Base-by-base conservation (phyloP, 495 filamentous ascomycete genomes). In the Xylaria cubensis region DNA sequence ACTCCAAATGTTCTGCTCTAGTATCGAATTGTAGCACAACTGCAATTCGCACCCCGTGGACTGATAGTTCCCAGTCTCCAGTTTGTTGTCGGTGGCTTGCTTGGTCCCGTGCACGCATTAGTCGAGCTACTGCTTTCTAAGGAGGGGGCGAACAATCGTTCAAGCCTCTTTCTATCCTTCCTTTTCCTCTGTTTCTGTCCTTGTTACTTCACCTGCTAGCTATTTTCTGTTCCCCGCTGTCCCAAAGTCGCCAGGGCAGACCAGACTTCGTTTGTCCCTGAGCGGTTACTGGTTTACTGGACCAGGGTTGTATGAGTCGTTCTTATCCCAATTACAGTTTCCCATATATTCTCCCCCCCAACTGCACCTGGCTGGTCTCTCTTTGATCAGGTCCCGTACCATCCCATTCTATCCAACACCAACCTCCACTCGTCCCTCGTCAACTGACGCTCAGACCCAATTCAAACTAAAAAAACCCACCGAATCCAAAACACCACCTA, bases 121-220 rank as follows among this genome's bases (percentile, higher is more conserved):
- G 41, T 64, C 65, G 44, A 50, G 41, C 32, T 46, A 29, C 21
- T 50, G 26, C 55, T 26, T 69, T 34, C 29, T 29, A 39, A 29
- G 9, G 67, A 69, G 67, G 67, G 67, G 67, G 67, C 67, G 36
- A 69, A 69, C 55, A 69, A 56, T 34, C 55, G 32, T 41, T 41
- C 24, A 41, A 55, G 46, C 32, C 39, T 58, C 66, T 46, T 53
- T 51, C 42, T 17, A 29, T n/a, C 21, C 24, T 15, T 64, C 21
- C 24, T 15, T 64, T 9, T 39, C 67, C 6, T 0, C 6, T 8
- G 4, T 39, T 1, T 61, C 44, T 41, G 7, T 51, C 21, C 55
- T 26, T 56, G 24, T 56, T 17, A 29, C 39, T 44, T 36, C 15
- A 70, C 32, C 41, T 63, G 17, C 39, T 39, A 34, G 58, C 19